Base-by-base conservation (phyloP, 345 rosid genomes). In the Lepidium didymum region DNA sequence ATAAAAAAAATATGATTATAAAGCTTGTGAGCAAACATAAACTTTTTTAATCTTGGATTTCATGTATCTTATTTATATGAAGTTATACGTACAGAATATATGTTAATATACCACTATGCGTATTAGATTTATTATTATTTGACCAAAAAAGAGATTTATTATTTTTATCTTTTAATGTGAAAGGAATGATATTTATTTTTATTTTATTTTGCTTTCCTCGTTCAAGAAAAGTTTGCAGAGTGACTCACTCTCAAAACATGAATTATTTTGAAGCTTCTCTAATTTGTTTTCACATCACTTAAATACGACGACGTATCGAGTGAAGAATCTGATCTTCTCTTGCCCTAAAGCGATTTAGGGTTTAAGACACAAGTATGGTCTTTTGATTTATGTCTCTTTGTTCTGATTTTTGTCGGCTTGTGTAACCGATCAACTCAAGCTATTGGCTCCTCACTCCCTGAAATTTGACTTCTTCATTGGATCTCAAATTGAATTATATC, bases 381-480 rank as follows among this genome's bases (percentile, higher is more conserved):
- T 38, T 68, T 37, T 68, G 53, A 13, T 53, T 53, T 67, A 40
- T 68, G 68, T 75, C 74, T 62, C 60, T 68, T 74, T 62, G 74
- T 54, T 68, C 58, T 62, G 69, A 25, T 55, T 55, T 74, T 75
- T 69, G 78, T 75, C 74, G 40, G 65, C 38, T 68, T 68, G 61
- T 68, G 78, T 75, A 75, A 75, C 74, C 69, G 78, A 75, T 75
- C 70, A 68, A 68, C 70, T 56, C 74, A 62, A 68, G 69, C 70
- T 56, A 75, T 75, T 75, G 74, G 70, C 65, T 75, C 55, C 53
- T 68, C 52, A 68, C 38, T 12, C 56, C 64, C 69, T 75, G 54
- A 68, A 53, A 36, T 75, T 68, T 68, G 74, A 75, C 66, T 75
- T 68, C 64, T 40, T 23, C 40, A 23, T 46, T 74, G 49, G 64